Base-by-base conservation (phyloP, 208 protist genomes). In the Histomonas meleagridis region DNA sequence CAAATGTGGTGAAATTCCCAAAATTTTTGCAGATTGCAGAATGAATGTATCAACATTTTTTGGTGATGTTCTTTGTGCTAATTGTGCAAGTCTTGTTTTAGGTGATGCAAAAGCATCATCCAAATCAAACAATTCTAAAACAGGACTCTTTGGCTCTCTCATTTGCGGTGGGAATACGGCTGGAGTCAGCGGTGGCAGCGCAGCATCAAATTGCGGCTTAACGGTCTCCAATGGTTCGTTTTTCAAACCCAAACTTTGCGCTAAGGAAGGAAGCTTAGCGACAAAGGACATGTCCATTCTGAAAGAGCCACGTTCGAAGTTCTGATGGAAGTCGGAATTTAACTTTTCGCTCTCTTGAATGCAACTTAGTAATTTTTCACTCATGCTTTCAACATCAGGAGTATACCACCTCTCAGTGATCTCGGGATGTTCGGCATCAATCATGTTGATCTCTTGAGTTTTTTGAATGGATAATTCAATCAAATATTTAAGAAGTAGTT, bases 41-140 rank as follows among this genome's bases (percentile, higher is more conserved):
- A 86, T 55, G 46, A 86, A 86, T n/a, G 51, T 86, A 38, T 86
- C 76, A 26, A 40, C 46, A 28, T 86, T 86, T n/a, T 86, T 86
- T 55, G 76, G 76, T 86, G 76, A 18, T 38, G 76, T 86, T 48
- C 46, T 86, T 28, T 86, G 76, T 5, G 76, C 76, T 10, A 86
- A 46, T 48, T 51, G 43, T 3, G 76, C 76, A 28, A 86, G 76
- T 55, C 76, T 51, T 10, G 76, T 48, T 55, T 43, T 48, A n/a
- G 43, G 43, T 14, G 76, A 86, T 32, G 76, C 76, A 46, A 86
- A 86, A 18, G 46, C 46, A 51, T 86, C 76, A 35, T 86, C 46
- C 7, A 86, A 28, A 35, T 86, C 76, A 28, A 86, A 86, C 10
- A 86, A 46, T 49, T 86, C 76, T 26, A 86, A 46, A 35, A 86